Conservation (phyloP, 1,284 basidiomycete species). For the Cutaneotrichosporon sp. region DNA sequence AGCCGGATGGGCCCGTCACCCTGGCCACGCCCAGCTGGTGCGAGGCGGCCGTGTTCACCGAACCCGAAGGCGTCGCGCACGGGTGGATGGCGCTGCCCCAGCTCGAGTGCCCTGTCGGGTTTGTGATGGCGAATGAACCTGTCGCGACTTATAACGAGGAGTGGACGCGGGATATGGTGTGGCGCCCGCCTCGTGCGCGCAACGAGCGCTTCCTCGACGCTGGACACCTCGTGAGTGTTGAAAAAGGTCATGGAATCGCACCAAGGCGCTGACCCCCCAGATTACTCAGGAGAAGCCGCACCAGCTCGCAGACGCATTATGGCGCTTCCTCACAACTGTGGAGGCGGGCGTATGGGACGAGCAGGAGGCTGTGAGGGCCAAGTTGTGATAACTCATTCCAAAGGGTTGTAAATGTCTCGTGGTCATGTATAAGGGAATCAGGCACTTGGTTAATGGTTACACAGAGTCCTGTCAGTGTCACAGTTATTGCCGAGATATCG, state of each 20-base stretch:
- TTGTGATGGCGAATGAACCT: conserved; percentile 23
- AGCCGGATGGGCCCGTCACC: conserved; percentile 18
- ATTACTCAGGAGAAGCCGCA: conserved; percentile 38
- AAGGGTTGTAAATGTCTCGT: neutral
- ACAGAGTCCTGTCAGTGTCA: no score
- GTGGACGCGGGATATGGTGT: conserved; percentile 32
- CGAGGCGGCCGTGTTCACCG: conserved; percentile 35
- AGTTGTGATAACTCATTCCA: neutral
- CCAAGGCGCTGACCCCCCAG: no score
- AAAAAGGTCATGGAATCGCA: no score
- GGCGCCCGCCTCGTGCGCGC: conserved; percentile 25
- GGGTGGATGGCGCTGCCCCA: conserved; percentile 35
- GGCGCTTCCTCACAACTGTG: conserved; percentile 28
- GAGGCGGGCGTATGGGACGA: conserved; percentile 11
- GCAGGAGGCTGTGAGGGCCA: neutral
- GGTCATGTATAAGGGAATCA: no score
- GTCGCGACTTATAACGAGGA: conserved; percentile 28
- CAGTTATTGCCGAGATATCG: no score
- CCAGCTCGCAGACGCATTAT: conserved; percentile 30
- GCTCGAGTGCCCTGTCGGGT: conserved; percentile 31
- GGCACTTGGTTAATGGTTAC: no score
- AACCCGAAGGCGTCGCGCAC: conserved; percentile 24
- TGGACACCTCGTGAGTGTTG: conserved; percentile 34
- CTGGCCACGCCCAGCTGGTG: conserved; percentile 33
- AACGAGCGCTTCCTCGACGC: conserved; percentile 34